Base-by-base conservation (phyloP, 169 alveolate genomes). In the Plasmodium inui region DNA sequence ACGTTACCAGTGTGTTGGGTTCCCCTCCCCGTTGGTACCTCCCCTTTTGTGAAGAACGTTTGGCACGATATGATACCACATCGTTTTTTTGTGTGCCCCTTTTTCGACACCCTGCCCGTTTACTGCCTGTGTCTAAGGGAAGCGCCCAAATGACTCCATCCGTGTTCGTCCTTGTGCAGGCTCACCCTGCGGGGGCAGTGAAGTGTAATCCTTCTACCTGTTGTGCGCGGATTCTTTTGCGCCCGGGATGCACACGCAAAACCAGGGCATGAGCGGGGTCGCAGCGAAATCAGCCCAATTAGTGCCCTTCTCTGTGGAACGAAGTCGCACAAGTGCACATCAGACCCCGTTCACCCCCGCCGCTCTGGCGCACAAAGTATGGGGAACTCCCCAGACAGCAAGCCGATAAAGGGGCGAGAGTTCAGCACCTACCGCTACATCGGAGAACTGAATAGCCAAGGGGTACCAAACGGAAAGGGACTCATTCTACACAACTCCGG, bases 381-480 rank as follows among this genome's bases (percentile, higher is more conserved):
- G 93, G 93, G 93, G 10, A 86, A 86, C 19, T n/a, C 70, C 6
- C 10, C 39, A 2, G 30, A 57, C 46, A 76, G 30, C 22, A 55
- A 86, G 22, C 10, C 86, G 22, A 76, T 34, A 4, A 76, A 55
- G 7, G 79, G n/a, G 1, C 41, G 41, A 30, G 67, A 26, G 8
- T 86, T 74, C 71, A 76, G 67, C n/a, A 53, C 30, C 28, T 76
- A 76, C 39, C 55, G 46, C 19, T 86, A 86, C 67, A 34, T 50
- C n/a, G 93, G 93, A 7, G 74, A 86, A 10, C 80, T 86, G 17
- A 26, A 86, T 55, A 57, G 26, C 39, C 39, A 86, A n/a, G 76
- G 44, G 9, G 17, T n/a, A 55, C 93, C 86, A 6, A 14, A 86
- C 80, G 93, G 93, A 4, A 86, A 34, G 34, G 93, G 93, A 10